Evolutionary conservation across 2,329 filamentous ascomycete genomes (phyloP), one percentile per base, ranked within the genome.

Genomic region (Colletotrichum shisoi): DNA sequence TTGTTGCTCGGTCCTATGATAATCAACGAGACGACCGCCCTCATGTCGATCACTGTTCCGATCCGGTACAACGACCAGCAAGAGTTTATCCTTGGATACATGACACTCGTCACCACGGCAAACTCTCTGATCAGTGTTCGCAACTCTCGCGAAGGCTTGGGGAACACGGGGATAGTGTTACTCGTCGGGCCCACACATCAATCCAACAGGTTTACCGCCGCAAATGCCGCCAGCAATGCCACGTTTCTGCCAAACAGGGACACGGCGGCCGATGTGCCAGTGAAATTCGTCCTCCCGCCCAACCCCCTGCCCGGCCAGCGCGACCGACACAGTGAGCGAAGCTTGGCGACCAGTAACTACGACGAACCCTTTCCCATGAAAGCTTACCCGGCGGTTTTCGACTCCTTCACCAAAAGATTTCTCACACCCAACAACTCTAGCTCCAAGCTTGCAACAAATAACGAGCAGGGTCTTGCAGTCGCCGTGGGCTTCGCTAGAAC

Each of bases 401-500:
- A 84, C 31, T 87, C 86, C 0, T 89, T 92, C 71, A 83, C 85
- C 1, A 72, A 80, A 8, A 76, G 81, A 7, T 84, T 84, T 66
- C 69, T 73, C 15, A 71, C 76, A 1, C 79, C 85, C 17, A 91
- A 91, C 73, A 91, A 91, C 71, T 88, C 91, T 4, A 91, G 89
- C 17, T 88, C 88, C 68, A 75, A 84, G 1, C 81, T 96, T 15
- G 86, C 87, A 12, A 91, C 91, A 0, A 82, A 76, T 9, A 96
- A 97, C 71, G 93, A 97, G 72, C 82, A 92, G 70, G 85, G 85
- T 0, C 76, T 84, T 11, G 75, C 79, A 4, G 92, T 97, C 1
- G 90, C 92, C 12, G 89, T 94, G n/a, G 94, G 93, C 24, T 94
- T 89, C 73, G 91, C 92, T 8, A 83, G 90, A 12, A 87, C 91